These are phyloP conservation scores for Coemansia sp. DNA, from an alignment of 192 early-diverging fungal species.

Conservation along the genomic window DNA sequence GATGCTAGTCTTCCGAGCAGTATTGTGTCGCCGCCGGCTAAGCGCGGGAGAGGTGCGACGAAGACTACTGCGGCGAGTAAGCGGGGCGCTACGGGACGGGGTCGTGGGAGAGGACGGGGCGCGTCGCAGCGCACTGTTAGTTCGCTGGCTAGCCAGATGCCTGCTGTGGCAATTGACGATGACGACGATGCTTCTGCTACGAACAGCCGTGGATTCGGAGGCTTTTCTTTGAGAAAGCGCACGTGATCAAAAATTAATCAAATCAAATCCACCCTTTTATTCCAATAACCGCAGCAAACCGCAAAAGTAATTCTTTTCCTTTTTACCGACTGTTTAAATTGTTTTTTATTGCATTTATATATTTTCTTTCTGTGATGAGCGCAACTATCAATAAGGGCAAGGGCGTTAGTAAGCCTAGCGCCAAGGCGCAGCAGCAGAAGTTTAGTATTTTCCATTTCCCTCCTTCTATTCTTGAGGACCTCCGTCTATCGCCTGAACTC, in stretches of 20 bases:
- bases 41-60: neutral
- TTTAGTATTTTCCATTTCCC: conserved; percentile 21
- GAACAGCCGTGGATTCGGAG: conserved; percentile 18
- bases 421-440: neutral
- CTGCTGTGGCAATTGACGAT: conserved; percentile 3
- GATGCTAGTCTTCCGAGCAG: conserved; percentile 10
- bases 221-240: conserved; percentile 35
- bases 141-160: conserved; percentile 3
- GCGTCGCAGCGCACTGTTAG: neutral
- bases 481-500: conserved; percentile 12
- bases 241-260: neutral
- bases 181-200: neutral
- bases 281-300: neutral
- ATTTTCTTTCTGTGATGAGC: neutral
- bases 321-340: neutral
- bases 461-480: neutral
- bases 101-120: neutral
- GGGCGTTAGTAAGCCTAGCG: neutral
- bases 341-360: neutral
- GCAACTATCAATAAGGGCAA: neutral
- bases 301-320: neutral
- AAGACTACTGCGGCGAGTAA: neutral
- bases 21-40: neutral
- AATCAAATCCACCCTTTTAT: neutral
- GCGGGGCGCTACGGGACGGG: neutral